phyloP scores from a whole-genome alignment of 305 asterid genomes.

The Caryopteris hybrid region DNA sequence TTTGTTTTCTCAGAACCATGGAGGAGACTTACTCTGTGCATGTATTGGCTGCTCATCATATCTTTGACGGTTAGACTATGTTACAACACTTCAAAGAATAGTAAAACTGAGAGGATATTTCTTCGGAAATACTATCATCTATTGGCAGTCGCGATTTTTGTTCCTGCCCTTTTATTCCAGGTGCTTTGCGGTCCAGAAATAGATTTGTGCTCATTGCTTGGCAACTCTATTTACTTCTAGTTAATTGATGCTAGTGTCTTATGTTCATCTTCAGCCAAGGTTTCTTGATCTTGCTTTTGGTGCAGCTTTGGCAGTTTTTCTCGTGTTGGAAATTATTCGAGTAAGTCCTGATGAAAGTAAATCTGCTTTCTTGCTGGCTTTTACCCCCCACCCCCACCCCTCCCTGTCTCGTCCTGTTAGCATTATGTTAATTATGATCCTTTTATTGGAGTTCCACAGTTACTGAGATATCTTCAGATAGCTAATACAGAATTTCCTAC shows the following conservation, averaged over 20 bases:
- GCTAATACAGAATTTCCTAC: not conserved
- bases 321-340: constrained; percentile 81
- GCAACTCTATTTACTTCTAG: constrained; percentile 2
- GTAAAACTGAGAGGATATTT: constrained; percentile 88
- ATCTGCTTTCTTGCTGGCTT: not conserved
- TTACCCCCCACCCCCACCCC: too few species aligned
- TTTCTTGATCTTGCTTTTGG: constrained; percentile 96
- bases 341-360: constrained; percentile 44
- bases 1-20: constrained; percentile 81
- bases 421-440: not conserved
- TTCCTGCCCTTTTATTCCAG: constrained; percentile 95
- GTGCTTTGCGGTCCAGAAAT: constrained; percentile 36
- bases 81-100: constrained; percentile 74
- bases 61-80: constrained; percentile 62
- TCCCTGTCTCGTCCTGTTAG: not conserved
- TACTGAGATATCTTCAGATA: constrained; percentile 3
- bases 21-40: constrained; percentile 69
- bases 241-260: constrained; percentile 24
- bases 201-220: constrained; percentile 1
- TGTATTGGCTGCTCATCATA: constrained; percentile 79
- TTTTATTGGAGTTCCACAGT: not conserved
- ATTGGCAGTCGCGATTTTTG: constrained; percentile 85
- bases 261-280: constrained; percentile 53
- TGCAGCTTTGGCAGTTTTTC: constrained; percentile 87
- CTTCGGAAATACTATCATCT: constrained; percentile 98